phyloP scores from a whole-genome alignment of 352 stramenopile species.

The Pythium sukuiense region DNA sequence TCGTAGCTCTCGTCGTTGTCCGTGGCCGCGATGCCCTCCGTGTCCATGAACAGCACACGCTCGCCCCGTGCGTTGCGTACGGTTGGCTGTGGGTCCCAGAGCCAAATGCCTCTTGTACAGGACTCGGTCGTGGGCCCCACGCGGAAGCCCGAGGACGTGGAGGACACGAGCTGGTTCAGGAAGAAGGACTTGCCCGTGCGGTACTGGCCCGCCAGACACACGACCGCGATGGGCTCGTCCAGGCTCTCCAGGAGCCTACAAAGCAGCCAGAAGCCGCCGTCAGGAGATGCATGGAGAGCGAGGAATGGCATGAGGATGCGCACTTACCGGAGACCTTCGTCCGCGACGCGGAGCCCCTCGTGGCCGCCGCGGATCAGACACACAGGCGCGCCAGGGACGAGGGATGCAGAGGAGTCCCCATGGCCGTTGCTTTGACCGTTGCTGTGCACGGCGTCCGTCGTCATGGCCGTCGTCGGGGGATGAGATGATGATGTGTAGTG shows the following conservation, averaged over 20 bases:
- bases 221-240: conserved; percentile 68
- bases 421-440: conserved; percentile 11
- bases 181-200: conserved; percentile 89
- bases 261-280: not conserved
- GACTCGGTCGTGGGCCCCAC: conserved; percentile 85
- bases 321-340: conserved; percentile 54
- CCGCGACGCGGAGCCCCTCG: conserved; percentile 53
- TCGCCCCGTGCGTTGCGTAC: conserved; percentile 61
- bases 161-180: conserved; percentile 71
- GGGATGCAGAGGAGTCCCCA: not conserved
- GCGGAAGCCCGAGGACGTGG: conserved; percentile 42
- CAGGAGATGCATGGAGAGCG: not conserved
- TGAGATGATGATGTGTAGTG: too few species aligned
- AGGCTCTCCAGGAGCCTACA: conserved; percentile 61
- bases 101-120: conserved; percentile 84
- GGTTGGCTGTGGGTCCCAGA: conserved; percentile 64
- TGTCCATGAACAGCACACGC: conserved; percentile 82
- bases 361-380: conserved; percentile 54
- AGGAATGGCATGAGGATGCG: not conserved
- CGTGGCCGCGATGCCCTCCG: conserved; percentile 80
- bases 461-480: not conserved
- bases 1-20: conserved; percentile 89
- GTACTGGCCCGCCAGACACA: conserved; percentile 82
- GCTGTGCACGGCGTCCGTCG: not conserved
- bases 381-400: conserved; percentile 36